Percentiles rank a stretch among this genome's conserved stretches.
These are phyloP conservation scores for Chlamydomonas schloesseri DNA, from an alignment of 139 green algal species.

Conservation along the genomic window DNA sequence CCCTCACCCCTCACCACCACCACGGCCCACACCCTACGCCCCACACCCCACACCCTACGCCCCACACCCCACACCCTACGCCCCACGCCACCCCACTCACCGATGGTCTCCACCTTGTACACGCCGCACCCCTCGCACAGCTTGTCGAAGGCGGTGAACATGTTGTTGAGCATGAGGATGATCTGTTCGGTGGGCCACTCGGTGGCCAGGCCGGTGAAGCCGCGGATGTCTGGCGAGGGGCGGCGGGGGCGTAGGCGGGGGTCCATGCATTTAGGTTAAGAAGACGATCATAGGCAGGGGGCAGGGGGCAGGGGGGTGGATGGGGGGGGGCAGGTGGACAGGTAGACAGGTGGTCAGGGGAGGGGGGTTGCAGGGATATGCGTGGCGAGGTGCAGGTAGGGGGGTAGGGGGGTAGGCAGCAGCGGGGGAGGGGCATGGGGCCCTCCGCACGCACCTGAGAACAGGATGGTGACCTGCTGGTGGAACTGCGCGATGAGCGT, in stretches of 20 bases:
- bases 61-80: too few species aligned
- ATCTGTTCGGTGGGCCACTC: constrained; percentile 52
- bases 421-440: too few species aligned
- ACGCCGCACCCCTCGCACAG: constrained; percentile 54
- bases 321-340: too few species aligned
- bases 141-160: constrained; percentile 65
- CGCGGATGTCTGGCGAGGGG: constrained; percentile 52
- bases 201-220: constrained; percentile 59
- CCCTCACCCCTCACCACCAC: too few species aligned
- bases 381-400: too few species aligned
- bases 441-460: constrained; percentile 18
- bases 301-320: too few species aligned
- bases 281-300: too few species aligned
- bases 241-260: background rate
- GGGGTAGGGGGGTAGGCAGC: too few species aligned
- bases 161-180: constrained; percentile 65
- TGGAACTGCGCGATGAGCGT: constrained; percentile 52
- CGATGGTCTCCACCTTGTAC: constrained; percentile 69
- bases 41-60: too few species aligned
- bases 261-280: background rate
- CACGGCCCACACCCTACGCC: too few species aligned
- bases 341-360: too few species aligned
- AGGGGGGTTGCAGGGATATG: too few species aligned
- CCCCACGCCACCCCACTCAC: background rate
- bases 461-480: constrained; percentile 58